Percentiles rank a stretch among this genome's conserved stretches.
Conservation (phyloP, 2,329 filamentous ascomycete genomes). For the Fusarium protoensiforme region DNA sequence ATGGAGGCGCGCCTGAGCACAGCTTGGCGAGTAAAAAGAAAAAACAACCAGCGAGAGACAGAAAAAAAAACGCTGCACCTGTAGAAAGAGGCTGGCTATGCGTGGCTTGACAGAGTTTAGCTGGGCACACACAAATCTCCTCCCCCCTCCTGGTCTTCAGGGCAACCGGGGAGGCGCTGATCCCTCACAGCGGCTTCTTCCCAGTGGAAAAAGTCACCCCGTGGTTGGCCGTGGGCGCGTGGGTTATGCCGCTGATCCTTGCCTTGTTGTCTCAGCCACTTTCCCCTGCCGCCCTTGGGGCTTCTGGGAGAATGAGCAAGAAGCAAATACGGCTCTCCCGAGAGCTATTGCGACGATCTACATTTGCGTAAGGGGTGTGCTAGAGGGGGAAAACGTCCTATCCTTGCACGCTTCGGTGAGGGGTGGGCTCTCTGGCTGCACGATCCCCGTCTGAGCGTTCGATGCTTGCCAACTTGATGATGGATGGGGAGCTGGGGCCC, state of each 20-base stretch:
- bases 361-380: background rate
- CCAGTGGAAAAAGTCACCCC: background rate
- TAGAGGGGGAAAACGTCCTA: background rate
- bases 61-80: background rate
- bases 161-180: background rate
- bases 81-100: background rate
- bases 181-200: background rate
- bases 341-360: conserved; percentile 19
- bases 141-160: background rate
- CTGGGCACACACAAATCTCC: background rate
- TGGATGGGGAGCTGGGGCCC: background rate
- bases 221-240: background rate
- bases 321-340: background rate
- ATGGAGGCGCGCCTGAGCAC: background rate
- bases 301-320: background rate
- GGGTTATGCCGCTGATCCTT: conserved; percentile 16
- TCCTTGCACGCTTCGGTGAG: background rate
- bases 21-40: background rate
- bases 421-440: background rate
- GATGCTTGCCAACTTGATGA: background rate
- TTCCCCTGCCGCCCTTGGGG: conserved; percentile 19
- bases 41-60: background rate
- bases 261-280: conserved; percentile 9
- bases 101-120: conserved; percentile 8
- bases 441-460: conserved; percentile 27